Evolutionary conservation across 148 eudicot species (phyloP), one percentile per base, ranked within the genome.

Genomic region (Hydrangea macrophylla): DNA sequence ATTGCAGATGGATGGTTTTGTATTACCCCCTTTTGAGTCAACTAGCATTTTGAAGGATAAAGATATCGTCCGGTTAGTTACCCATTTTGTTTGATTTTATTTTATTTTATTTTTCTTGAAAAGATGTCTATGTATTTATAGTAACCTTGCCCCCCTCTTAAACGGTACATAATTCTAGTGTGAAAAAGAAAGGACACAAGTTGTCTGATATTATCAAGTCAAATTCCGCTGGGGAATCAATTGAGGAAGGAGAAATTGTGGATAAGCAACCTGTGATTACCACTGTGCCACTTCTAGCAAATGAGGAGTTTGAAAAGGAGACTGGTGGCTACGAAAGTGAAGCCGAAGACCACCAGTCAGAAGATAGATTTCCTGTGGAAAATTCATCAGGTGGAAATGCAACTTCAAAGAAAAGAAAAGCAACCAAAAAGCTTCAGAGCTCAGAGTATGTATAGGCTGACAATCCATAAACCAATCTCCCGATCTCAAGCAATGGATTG

Each of bases 391-490:
- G 65, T 33, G 33, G 70, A 67, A 73, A 77, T 63, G 65, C 64
- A 20, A 58, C 45, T 50, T 71, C 82, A 55, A 92, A 79, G 78
- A 86, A 92, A 77, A 79, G 92, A 79, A 92, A 92, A 82, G 83
- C 87, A 30, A 64, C 81, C n/a, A 71, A 69, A 55, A 79, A 74
- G 55, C 72, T 75, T 70, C 73, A 73, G 75, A 79, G 69, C 66
- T 55, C 75, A 35, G 87, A 71, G 97, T 92, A 89, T 53, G 82
- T 69, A 37, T 56, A 36, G 9, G n/a, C 44, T 56, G 36, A 6
- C 23, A 32, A 33, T 26, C 23, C 45, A 12, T 24, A 25, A 26
- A 27, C 7, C 73, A 15, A 32, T 37, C 40, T 39, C 45, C 20
- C 6, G 31, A 36, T 55, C 15, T 55, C 51, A 3, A 8, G 39